Evolutionary conservation across 257 asterid species (phyloP).

Genomic region (Fraxinus excelsior): DNA sequence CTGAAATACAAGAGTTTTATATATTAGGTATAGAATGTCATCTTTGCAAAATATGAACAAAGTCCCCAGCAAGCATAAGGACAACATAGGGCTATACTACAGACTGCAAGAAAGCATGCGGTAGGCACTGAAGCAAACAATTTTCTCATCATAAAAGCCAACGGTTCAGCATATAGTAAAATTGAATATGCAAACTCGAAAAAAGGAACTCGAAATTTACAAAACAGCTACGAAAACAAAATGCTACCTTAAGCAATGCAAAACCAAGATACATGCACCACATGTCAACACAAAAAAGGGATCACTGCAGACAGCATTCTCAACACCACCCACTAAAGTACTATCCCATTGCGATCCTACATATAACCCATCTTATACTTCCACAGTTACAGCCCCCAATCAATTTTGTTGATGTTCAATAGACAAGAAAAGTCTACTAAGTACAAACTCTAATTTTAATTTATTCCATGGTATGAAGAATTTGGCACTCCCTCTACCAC

Average conservation of each 20-base stretch:
- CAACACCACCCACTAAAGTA: background rate
- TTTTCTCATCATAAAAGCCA: background rate
- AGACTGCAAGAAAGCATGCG: background rate
- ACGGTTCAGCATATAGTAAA: background rate
- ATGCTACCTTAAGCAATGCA: background rate
- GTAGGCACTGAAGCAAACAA: background rate
- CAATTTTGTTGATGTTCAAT: background rate
- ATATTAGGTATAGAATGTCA: constrained; percentile 19
- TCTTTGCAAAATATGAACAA: background rate
- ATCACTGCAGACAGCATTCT: background rate
- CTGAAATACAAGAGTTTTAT: constrained; percentile 44
- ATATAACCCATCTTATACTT: background rate
- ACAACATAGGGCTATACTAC: background rate
- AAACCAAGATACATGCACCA: background rate
- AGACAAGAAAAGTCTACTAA: background rate
- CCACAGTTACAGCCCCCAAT: background rate
- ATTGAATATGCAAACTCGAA: background rate
- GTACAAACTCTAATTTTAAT: background rate
- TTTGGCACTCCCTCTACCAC: background rate
- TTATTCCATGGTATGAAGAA: background rate
- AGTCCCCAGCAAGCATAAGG: background rate
- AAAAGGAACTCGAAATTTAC: background rate
- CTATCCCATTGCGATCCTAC: background rate
- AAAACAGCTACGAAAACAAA: background rate
- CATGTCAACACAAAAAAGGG: background rate